Conservation (phyloP, 108 stramenopile species). For the Skeletonema marinoi region DNA sequence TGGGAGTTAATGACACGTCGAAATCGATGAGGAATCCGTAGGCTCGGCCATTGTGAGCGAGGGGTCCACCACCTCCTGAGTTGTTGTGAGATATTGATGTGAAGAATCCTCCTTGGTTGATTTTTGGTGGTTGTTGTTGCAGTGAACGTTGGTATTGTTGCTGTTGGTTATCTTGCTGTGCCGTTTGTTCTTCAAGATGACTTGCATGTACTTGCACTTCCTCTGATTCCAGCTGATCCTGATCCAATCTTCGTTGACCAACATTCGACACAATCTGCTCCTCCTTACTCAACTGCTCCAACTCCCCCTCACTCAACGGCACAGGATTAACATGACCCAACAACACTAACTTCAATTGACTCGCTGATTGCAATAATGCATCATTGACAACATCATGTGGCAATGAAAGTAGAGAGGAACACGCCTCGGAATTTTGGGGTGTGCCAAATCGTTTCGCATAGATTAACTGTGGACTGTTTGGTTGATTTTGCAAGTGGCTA, state of each 20-base stretch:
- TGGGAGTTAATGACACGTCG: slow-evolving; percentile 19
- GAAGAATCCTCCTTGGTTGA: slow-evolving; percentile 36
- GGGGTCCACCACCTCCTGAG: background rate
- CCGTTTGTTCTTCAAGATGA: background rate
- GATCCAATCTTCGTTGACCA: background rate
- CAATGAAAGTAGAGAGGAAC: slow-evolving; percentile 23
- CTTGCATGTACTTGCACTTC: background rate
- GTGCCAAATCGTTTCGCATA: slow-evolving; percentile 28
- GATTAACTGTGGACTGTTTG: background rate
- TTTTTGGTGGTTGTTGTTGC: background rate
- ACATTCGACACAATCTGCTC: background rate
- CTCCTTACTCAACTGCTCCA: background rate
- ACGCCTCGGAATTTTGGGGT: slow-evolving; percentile 32
- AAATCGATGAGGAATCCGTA: slow-evolving; percentile 44
- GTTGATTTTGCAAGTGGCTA: background rate
- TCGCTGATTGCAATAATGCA: slow-evolving; percentile 15
- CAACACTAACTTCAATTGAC: slow-evolving; percentile 32
- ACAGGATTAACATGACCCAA: slow-evolving; percentile 46
- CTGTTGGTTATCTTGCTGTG: background rate
- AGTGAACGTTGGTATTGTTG: background rate
- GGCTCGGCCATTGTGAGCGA: slow-evolving; percentile 23
- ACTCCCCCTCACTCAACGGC: slow-evolving; percentile 23
- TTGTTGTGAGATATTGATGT: slow-evolving; percentile 23
- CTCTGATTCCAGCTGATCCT: background rate
- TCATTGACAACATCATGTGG: slow-evolving; percentile 16